A percentile compares a stretch with the other conserved stretches of the same genome.
Evolutionary conservation across 306 rosid genomes (phyloP).

Genomic region (Malus domestica): DNA sequence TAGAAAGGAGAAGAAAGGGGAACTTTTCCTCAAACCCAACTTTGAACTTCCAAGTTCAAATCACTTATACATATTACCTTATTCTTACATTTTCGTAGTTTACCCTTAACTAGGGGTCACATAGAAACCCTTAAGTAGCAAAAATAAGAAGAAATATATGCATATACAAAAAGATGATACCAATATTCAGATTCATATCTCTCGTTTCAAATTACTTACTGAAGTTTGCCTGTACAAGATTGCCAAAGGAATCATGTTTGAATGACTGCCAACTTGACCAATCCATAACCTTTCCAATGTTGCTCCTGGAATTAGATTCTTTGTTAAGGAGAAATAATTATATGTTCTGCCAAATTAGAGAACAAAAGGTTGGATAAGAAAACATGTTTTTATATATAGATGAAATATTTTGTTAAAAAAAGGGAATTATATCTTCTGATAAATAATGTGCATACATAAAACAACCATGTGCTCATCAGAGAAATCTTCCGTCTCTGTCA

Average conservation of each 20-base stretch:
- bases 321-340: neutral
- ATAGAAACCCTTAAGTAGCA: neutral
- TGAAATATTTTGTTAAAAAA: too few relatives aligned
- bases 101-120: neutral
- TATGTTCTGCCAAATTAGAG: neutral
- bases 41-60: neutral
- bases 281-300: slow-evolving; percentile 57
- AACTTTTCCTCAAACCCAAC: neutral
- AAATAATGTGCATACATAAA: neutral
- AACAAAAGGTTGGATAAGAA: neutral
- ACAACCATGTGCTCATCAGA: neutral
- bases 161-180: neutral
- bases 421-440: neutral
- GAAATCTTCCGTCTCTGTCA: neutral
- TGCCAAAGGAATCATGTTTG: slow-evolving; percentile 54
- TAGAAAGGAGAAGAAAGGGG: neutral
- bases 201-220: slow-evolving; percentile 33
- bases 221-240: slow-evolving; percentile 38
- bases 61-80: neutral
- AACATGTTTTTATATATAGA: too few relatives aligned
- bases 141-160: neutral
- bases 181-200: neutral
- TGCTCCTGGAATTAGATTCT: slow-evolving; percentile 41
- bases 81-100: neutral
- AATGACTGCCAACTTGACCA: slow-evolving; percentile 44